Conservation (phyloP, 768 basidiomycete genomes). For the Wakefieldia striispora region DNA sequence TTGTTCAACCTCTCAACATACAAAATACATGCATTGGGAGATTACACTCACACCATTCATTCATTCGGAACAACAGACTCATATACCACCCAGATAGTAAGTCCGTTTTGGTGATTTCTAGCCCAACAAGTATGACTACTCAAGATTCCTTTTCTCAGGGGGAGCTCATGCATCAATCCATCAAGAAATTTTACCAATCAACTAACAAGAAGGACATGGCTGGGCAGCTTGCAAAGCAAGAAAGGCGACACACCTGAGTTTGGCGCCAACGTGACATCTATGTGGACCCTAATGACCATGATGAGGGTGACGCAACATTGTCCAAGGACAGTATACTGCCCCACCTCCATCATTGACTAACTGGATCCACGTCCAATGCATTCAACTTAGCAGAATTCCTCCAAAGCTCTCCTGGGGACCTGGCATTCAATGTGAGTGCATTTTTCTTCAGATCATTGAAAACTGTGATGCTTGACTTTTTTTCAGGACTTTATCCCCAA, state of each 20-base stretch:
- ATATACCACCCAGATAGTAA: constrained; percentile 33
- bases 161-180: constrained; percentile 31
- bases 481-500: too few species aligned
- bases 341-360: too few species aligned
- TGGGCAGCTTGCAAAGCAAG: constrained; percentile 12
- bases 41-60: constrained; percentile 29
- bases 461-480: too few species aligned
- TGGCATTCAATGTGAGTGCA: too few species aligned
- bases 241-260: constrained; percentile 4
- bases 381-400: too few species aligned
- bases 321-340: too few species aligned
- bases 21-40: constrained; percentile 37
- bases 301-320: too few species aligned
- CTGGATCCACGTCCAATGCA: too few species aligned
- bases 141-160: constrained; percentile 21
- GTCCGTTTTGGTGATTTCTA: background rate
- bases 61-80: constrained; percentile 36
- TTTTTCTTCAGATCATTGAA: too few species aligned
- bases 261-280: too few species aligned
- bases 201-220: constrained; percentile 21
- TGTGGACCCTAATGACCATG: too few species aligned
- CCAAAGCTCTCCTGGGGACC: too few species aligned
- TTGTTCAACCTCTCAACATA: constrained; percentile 33
- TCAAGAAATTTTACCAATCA: constrained; percentile 29
- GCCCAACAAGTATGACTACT: background rate